A percentile compares a stretch with the other conserved stretches of the same genome.
Evolutionary conservation across 1,139 yeast genomes (phyloP).

Genomic region (Candida glucosophila): DNA sequence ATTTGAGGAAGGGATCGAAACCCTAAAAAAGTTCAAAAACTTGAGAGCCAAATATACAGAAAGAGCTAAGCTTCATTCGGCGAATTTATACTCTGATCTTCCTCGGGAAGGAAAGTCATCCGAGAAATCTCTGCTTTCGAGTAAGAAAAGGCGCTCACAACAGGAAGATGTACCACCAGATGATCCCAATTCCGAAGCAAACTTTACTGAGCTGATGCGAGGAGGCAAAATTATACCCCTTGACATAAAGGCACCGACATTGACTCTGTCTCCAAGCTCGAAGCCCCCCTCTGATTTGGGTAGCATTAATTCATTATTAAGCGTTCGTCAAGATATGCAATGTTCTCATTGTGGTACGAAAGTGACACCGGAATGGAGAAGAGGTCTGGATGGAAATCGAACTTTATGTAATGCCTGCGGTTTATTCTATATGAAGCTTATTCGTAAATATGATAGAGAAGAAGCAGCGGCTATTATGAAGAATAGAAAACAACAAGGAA

Average conservation of each 20-base stretch:
- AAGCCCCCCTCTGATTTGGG: conserved; percentile 7
- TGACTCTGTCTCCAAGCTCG: background rate
- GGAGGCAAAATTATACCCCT: conserved; percentile 9
- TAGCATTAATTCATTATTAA: conserved; percentile 12
- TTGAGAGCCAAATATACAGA: too few species aligned
- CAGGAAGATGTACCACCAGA: too few species aligned
- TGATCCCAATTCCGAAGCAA: too few species aligned
- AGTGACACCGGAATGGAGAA: conserved; percentile 40
- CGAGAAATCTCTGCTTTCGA: too few species aligned
- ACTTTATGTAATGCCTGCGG: conserved; percentile 43
- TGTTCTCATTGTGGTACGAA: conserved; percentile 23
- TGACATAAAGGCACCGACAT: conserved; percentile 5
- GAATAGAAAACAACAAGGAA: conserved; percentile 15
- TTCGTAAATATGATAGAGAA: conserved; percentile 16
- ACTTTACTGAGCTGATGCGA: too few species aligned
- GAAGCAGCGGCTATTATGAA: conserved; percentile 21
- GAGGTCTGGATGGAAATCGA: conserved; percentile 35
- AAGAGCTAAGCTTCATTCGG: too few species aligned
- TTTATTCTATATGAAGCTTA: conserved; percentile 27
- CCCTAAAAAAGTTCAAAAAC: too few species aligned
- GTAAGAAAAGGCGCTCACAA: too few species aligned
- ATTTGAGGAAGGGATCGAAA: too few species aligned
- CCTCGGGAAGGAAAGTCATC: too few species aligned
- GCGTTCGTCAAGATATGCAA: conserved; percentile 8
- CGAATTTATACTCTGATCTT: too few species aligned